Evolutionary conservation across 2,329 filamentous ascomycete genomes (phyloP).

Genomic region (Phialophora verrucosa): DNA sequence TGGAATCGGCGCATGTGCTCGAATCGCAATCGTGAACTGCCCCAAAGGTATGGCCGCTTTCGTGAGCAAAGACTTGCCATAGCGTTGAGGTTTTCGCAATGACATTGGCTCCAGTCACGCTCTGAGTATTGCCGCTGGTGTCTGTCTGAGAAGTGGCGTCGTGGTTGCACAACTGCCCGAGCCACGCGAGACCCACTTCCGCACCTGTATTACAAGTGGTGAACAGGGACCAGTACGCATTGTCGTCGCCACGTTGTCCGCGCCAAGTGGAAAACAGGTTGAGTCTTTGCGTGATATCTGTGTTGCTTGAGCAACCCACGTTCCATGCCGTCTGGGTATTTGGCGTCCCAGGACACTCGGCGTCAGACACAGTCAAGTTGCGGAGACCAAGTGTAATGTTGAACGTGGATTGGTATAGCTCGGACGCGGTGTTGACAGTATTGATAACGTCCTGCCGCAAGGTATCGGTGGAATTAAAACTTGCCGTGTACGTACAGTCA

Average conservation of each 20-base stretch:
- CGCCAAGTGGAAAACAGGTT: conserved; percentile 91
- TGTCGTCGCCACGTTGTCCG: conserved; percentile 74
- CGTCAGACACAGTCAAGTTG: conserved; percentile 79
- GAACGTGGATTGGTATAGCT: conserved; percentile 86
- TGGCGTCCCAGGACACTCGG: conserved; percentile 73
- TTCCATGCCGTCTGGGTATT: conserved; percentile 81
- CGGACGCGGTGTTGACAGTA: conserved; percentile 84
- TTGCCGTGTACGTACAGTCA: conserved; percentile 83
- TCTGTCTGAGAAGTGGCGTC: conserved; percentile 62
- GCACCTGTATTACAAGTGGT: conserved; percentile 80
- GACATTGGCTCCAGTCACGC: conserved; percentile 84
- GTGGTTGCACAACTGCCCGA: conserved; percentile 79
- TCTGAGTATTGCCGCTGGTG: conserved; percentile 63
- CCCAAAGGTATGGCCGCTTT: conserved; percentile 92
- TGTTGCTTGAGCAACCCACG: conserved; percentile 66
- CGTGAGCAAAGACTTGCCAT: conserved; percentile 96
- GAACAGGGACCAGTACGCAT: conserved; percentile 92
- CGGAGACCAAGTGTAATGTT: conserved; percentile 91
- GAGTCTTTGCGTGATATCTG: conserved; percentile 75
- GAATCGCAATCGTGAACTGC: conserved; percentile 90
- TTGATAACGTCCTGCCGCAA: conserved; percentile 77
- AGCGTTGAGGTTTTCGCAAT: conserved; percentile 82
- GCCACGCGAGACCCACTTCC: conserved; percentile 90
- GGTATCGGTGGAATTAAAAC: conserved; percentile 70
- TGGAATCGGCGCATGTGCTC: conserved; percentile 68